Evolutionary conservation across 2,329 filamentous ascomycete genomes (phyloP).

Genomic region (Xylariaceae sp.): DNA sequence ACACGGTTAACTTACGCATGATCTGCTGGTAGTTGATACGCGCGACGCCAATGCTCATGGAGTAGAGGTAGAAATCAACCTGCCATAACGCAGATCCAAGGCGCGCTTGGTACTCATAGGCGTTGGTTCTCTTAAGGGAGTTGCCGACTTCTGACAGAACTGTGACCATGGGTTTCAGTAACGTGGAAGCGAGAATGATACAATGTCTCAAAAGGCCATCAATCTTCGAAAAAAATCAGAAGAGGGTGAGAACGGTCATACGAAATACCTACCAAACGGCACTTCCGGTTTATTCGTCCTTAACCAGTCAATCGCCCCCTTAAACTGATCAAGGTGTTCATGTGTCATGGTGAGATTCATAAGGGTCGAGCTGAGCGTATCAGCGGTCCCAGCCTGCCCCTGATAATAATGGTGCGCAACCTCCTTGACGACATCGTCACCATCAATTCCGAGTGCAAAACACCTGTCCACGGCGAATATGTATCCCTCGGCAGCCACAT

Average conservation of each 20-base stretch:
- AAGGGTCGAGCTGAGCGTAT: constrained; percentile 27
- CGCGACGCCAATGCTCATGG: constrained; percentile 32
- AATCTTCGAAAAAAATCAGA: background rate
- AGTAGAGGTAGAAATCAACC: constrained; percentile 36
- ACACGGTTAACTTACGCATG: constrained; percentile 28
- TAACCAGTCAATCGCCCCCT: constrained; percentile 32
- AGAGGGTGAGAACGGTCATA: background rate
- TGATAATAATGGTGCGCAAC: constrained; percentile 38
- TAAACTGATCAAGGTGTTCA: constrained; percentile 29
- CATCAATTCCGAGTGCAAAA: constrained; percentile 34
- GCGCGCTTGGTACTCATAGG: constrained; percentile 32
- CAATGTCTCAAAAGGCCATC: no score
- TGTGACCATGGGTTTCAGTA: background rate
- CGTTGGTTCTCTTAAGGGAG: constrained; percentile 30
- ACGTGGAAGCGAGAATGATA: background rate
- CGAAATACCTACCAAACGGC: constrained; percentile 23
- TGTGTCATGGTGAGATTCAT: constrained; percentile 31
- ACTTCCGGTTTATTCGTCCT: constrained; percentile 29
- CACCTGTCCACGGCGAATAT: constrained; percentile 29
- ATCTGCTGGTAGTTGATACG: constrained; percentile 38
- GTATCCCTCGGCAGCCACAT: constrained; percentile 23
- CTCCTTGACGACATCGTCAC: constrained; percentile 31
- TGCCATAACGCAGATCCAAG: constrained; percentile 36
- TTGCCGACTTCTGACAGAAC: constrained; percentile 36
- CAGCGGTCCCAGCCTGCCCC: constrained; percentile 29